Percentiles rank a stretch among this genome's conserved stretches.
phyloP scores from a whole-genome alignment of 2,329 filamentous ascomycete genomes.

The Taxawa tesnikishii region DNA sequence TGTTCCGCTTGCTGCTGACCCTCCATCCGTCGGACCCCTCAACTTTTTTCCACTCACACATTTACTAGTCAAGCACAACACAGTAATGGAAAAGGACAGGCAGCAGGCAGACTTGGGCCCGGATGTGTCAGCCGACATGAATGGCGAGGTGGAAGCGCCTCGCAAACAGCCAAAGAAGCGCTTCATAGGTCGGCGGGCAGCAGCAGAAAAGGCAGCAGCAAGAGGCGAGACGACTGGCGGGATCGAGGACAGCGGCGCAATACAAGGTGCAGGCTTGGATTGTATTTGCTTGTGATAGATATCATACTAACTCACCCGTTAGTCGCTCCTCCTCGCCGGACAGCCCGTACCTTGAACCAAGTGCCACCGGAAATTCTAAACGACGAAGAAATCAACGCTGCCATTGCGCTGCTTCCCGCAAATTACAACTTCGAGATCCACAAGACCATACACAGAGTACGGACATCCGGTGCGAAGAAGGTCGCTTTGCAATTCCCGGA shows the following conservation, averaged over 20 bases:
- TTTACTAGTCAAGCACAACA: constrained; percentile 1
- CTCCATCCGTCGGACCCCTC: no score
- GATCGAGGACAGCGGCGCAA: constrained; percentile 50
- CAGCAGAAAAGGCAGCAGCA: constrained; percentile 47
- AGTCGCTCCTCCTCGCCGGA: constrained; percentile 62
- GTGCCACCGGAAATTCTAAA: constrained; percentile 79
- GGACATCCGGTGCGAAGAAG: constrained; percentile 62
- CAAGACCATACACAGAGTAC: constrained; percentile 93
- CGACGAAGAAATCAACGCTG: constrained; percentile 73
- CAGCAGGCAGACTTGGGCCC: constrained; percentile 58
- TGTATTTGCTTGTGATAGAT: no score
- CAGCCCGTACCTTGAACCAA: constrained; percentile 75
- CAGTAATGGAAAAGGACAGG: constrained; percentile 77
- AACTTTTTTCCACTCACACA: no score
- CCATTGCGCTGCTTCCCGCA: constrained; percentile 73
- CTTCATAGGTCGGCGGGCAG: constrained; percentile 75
- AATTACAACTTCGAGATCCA: constrained; percentile 99
- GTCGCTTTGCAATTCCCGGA: constrained; percentile 97
- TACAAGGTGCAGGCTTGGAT: constrained; percentile 48
- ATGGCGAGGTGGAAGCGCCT: constrained; percentile 32
- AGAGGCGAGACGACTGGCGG: constrained; percentile 27
- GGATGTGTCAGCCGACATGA: constrained; percentile 52
- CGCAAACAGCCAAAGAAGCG: constrained; percentile 74
- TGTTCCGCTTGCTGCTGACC: no score
- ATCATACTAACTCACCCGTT: constrained; percentile 1